Evolutionary conservation across 176 grass and related monocot species (phyloP).

Genomic region (Bothriochloa decipiens): DNA sequence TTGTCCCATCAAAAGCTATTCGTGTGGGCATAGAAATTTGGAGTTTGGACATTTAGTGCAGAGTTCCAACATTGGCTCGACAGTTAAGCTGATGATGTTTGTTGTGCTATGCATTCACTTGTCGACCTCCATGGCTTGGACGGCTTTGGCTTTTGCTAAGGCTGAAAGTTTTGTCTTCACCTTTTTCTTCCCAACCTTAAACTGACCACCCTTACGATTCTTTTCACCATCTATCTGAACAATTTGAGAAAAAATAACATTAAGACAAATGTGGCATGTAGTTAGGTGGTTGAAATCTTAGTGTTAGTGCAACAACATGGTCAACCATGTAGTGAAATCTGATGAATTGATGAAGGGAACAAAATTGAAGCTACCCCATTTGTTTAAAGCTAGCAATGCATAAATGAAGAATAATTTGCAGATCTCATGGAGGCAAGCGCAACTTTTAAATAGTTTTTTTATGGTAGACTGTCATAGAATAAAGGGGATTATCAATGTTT

Average conservation of each 20-base stretch:
- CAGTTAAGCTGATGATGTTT: not conserved
- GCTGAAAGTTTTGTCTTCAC: slow-evolving; percentile 85
- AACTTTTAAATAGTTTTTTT: not conserved
- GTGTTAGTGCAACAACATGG: not conserved
- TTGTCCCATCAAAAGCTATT: not conserved
- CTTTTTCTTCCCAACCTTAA: slow-evolving; percentile 89
- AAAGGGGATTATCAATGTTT: not conserved
- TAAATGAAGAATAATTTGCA: not conserved
- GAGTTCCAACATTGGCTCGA: not conserved
- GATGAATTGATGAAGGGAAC: not conserved
- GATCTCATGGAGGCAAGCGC: not conserved
- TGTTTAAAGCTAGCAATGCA: not conserved
- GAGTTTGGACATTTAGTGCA: not conserved
- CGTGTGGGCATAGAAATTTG: not conserved
- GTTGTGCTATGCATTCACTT: slow-evolving; percentile 22
- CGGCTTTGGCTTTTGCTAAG: slow-evolving; percentile 70
- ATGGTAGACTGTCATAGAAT: not conserved
- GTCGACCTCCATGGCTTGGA: slow-evolving; percentile 85
- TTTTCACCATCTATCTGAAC: slow-evolving; percentile 71
- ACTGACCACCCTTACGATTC: slow-evolving; percentile 59
- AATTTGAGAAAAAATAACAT: not conserved
- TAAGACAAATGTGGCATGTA: not conserved
- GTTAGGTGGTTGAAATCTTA: not conserved
- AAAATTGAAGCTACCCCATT: not conserved
- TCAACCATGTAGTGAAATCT: not conserved